Evolutionary conservation across 257 asterid genomes (phyloP).

Genomic region (Ligustrum vulgare): DNA sequence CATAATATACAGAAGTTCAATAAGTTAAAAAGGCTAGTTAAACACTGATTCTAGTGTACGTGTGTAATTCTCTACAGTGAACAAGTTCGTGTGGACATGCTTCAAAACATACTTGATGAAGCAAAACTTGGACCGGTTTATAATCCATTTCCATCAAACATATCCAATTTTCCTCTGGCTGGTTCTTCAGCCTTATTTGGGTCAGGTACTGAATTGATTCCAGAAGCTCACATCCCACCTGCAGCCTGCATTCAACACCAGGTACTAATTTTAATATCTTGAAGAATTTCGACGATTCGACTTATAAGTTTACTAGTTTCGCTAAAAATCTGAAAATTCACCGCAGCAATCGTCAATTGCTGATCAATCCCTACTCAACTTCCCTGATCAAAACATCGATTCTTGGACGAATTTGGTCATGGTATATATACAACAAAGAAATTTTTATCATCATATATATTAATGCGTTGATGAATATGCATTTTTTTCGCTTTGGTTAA

Average conservation of each 20-base stretch:
- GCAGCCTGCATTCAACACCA: constrained; percentile 5
- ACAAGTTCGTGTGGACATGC: constrained; percentile 27
- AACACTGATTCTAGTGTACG: neutral
- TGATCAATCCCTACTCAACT: constrained; percentile 24
- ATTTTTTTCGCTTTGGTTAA: neutral
- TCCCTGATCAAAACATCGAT: constrained; percentile 17
- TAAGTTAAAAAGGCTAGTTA: neutral
- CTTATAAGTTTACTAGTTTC: neutral
- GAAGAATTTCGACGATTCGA: neutral
- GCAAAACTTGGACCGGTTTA: constrained; percentile 4
- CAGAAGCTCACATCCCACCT: constrained; percentile 10
- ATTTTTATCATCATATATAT: neutral
- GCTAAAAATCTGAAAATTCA: neutral
- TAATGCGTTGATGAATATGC: neutral
- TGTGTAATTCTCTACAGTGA: constrained; percentile 21
- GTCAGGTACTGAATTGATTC: constrained; percentile 1
- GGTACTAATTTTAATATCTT: constrained; percentile 19
- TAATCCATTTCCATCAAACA: constrained; percentile 14
- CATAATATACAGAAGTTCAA: neutral
- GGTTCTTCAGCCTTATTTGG: constrained; percentile 19
- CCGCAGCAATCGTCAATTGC: constrained; percentile 25
- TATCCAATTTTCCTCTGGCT: constrained; percentile 13
- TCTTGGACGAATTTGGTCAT: constrained; percentile 17
- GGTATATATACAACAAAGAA: neutral
- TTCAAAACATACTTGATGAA: constrained; percentile 30